Conservation (phyloP, 495 filamentous ascomycete genomes). For the Xylaria grammica region DNA sequence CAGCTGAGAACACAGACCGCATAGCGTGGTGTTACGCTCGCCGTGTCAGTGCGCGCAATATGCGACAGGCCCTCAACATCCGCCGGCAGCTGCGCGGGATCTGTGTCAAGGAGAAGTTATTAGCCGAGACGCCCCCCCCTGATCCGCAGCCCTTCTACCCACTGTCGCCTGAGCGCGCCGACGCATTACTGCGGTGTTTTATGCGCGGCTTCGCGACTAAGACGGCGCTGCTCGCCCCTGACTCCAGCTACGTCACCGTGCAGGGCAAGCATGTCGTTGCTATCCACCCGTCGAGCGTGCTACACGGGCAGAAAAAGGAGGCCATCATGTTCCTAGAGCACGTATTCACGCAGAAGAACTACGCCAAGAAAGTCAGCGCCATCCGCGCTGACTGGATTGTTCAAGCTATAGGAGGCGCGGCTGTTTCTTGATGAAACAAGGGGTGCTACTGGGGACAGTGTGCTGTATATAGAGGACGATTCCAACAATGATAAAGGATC, state of each 20-base stretch:
- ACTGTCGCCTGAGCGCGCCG: slow-evolving; percentile 58
- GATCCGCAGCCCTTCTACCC: slow-evolving; percentile 57
- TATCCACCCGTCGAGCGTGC: slow-evolving; percentile 85
- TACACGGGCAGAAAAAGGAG: slow-evolving; percentile 87
- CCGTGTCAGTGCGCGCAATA: slow-evolving; percentile 79
- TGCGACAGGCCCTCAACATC: slow-evolving; percentile 75
- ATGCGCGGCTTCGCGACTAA: slow-evolving; percentile 80
- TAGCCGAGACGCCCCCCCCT: slow-evolving; percentile 41
- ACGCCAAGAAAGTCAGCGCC: slow-evolving; percentile 85
- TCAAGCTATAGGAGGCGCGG: slow-evolving; percentile 60
- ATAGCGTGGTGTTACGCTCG: slow-evolving; percentile 78
- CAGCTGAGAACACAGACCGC: slow-evolving; percentile 74
- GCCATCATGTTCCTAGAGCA: slow-evolving; percentile 96
- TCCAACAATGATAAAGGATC: not conserved
- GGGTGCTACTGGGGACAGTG: not conserved
- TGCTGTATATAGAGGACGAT: not conserved
- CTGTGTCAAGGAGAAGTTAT: slow-evolving; percentile 56
- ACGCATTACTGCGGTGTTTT: slow-evolving; percentile 76
- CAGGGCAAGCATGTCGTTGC: slow-evolving; percentile 84
- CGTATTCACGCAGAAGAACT: slow-evolving; percentile 91
- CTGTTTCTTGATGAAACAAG: not conserved
- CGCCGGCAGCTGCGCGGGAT: slow-evolving; percentile 82
- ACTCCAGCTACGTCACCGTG: slow-evolving; percentile 84
- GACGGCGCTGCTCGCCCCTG: slow-evolving; percentile 80
- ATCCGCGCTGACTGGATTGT: slow-evolving; percentile 88